phyloP scores from a whole-genome alignment of 2,329 filamentous ascomycete species.

The Hypoxylon sp. region DNA sequence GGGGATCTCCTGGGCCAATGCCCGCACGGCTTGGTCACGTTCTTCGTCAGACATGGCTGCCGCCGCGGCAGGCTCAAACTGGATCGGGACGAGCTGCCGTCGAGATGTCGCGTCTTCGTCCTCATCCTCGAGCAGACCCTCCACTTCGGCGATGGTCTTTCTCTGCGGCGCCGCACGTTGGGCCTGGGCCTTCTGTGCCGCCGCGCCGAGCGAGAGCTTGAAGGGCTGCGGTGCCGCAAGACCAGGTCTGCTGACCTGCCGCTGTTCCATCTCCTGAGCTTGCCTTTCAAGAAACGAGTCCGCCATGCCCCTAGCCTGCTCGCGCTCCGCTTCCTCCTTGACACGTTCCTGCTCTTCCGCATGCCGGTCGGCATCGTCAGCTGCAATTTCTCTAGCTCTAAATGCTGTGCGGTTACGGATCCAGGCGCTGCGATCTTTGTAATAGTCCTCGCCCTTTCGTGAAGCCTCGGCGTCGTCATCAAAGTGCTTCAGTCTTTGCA shows the following conservation, averaged over 20 bases:
- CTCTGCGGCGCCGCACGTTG: constrained; percentile 65
- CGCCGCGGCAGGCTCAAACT: constrained; percentile 75
- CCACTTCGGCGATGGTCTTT: constrained; percentile 90
- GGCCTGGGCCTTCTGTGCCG: constrained; percentile 75
- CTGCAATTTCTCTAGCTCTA: constrained; percentile 74
- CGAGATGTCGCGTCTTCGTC: constrained; percentile 78
- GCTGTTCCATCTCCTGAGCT: constrained; percentile 74
- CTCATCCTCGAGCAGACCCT: constrained; percentile 93
- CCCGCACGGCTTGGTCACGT: constrained; percentile 78
- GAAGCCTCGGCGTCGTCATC: constrained; percentile 85
- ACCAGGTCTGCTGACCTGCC: constrained; percentile 48
- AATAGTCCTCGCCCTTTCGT: constrained; percentile 80
- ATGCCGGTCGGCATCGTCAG: constrained; percentile 83
- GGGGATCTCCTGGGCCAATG: constrained; percentile 89
- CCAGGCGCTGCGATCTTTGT: constrained; percentile 85
- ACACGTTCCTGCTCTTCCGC: constrained; percentile 79
- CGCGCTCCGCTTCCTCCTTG: constrained; percentile 73
- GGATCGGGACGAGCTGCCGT: constrained; percentile 81
- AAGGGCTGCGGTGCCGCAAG: constrained; percentile 75
- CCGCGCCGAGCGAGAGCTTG: constrained; percentile 91
- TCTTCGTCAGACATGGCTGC: constrained; percentile 85
- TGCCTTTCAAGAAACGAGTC: constrained; percentile 90
- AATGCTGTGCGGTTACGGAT: constrained; percentile 79
- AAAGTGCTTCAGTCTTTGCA: constrained; percentile 79
- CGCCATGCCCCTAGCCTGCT: constrained; percentile 83